Evolutionary conservation across 768 basidiomycete species (phyloP).

Genomic region (Guyanaporus albipodus): DNA sequence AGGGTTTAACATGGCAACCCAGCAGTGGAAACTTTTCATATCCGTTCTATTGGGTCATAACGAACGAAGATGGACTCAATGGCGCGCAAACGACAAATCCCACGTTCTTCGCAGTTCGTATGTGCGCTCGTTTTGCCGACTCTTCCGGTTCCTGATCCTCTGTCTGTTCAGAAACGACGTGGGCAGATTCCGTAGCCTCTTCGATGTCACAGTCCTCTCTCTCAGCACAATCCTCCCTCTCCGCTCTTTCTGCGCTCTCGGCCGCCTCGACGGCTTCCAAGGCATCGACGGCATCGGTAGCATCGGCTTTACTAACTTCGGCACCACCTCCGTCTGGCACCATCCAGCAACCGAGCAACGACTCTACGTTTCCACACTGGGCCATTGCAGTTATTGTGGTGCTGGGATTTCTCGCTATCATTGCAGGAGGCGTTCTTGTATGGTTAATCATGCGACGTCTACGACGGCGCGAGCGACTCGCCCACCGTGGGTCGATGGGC

Average conservation of each 20-base stretch:
- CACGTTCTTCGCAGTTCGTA: constrained; percentile 78
- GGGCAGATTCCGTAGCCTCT: constrained; percentile 60
- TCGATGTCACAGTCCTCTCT: constrained; percentile 46
- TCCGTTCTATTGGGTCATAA: constrained; percentile 77
- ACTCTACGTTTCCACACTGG: constrained; percentile 72
- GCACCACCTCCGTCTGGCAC: constrained; percentile 27
- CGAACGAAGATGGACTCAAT: constrained; percentile 53
- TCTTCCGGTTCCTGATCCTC: constrained; percentile 6
- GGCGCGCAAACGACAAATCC: constrained; percentile 61
- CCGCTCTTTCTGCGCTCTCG: constrained; percentile 31
- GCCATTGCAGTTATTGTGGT: constrained; percentile 89
- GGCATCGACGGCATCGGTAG: constrained; percentile 35
- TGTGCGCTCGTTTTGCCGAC: constrained; percentile 35
- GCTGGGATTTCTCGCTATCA: constrained; percentile 79
- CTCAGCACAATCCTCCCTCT: constrained; percentile 30
- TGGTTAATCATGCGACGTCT: constrained; percentile 73
- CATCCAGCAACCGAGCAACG: constrained; percentile 42
- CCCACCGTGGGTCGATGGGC: constrained; percentile 72
- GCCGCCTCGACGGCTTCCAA: constrained; percentile 38
- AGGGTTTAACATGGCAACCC: constrained; percentile 45
- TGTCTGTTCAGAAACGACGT: constrained; percentile 60
- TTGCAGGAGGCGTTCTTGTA: constrained; percentile 59
- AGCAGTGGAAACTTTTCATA: constrained; percentile 49
- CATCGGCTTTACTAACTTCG: constrained; percentile 23
- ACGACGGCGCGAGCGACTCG: constrained; percentile 47